Evolutionary conservation across 2,329 filamentous ascomycete genomes (phyloP).

Genomic region (Calonectria honghensis): DNA sequence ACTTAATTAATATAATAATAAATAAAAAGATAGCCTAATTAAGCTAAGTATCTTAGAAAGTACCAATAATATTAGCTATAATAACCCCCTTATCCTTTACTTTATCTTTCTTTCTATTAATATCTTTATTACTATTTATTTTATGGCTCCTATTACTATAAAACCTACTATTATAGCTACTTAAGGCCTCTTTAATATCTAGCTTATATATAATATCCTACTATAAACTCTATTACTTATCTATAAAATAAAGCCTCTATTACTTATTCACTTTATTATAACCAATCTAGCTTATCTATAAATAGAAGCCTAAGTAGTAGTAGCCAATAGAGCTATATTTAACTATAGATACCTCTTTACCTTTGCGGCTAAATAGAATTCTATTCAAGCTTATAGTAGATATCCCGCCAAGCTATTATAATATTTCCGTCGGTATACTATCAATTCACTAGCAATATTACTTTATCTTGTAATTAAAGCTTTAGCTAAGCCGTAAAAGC

Average conservation of each 20-base stretch:
- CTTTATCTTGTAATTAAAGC: neutral
- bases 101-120: neutral
- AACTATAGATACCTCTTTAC: no score
- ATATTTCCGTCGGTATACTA: no score
- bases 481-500: neutral
- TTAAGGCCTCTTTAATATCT: neutral
- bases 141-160: neutral
- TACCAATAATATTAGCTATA: neutral
- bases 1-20: neutral
- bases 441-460: no score
- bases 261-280: neutral
- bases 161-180: neutral
- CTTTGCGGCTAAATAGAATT: no score
- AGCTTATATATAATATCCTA: constrained; percentile 7
- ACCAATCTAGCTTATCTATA: neutral
- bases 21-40: neutral
- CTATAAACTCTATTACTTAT: neutral
- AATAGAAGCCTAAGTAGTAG: neutral
- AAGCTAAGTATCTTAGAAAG: neutral
- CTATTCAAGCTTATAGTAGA: no score
- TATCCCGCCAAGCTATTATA: no score
- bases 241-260: neutral
- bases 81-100: neutral
- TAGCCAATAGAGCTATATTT: neutral
- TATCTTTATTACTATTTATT: neutral